Evolutionary conservation across 352 stramenopile genomes (phyloP), one percentile per base, ranked within the genome.

Genomic region (Phytophthora uliginosa): DNA sequence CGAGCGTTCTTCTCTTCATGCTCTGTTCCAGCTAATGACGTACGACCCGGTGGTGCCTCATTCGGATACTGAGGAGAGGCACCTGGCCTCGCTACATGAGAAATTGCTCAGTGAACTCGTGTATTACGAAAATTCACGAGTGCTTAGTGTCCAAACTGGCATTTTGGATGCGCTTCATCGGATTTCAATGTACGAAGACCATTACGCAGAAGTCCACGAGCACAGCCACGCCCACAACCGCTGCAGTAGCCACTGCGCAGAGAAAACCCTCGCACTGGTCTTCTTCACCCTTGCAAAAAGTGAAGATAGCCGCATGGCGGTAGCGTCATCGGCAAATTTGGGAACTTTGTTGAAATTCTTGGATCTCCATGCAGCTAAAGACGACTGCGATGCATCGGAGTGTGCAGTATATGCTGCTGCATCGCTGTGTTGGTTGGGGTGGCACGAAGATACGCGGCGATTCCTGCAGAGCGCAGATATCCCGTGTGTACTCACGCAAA

Each of bases 261-360:
- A 75, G 51, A 74, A 69, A 22, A 75, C 70, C 1, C 64, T 95
- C 4, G 82, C 84, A 0, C 61, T 87, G 4, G 76, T 83, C n/a
- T 74, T 92, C 47, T 90, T 90, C 50, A 81, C 82, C 18, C 65
- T 95, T 4, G 76, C 85, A 0, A 84, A 84, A 40, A 73, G 74
- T 38, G 74, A 84, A 7, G 71, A 82, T 2, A 94, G 84, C 33
- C 79, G 84, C 0, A 54, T 81, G 20, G 76, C 78, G 15, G 73
- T 82, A 3, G 83, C 78, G 7, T 80, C 83, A 0, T 59, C 75
- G 0, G 75, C 71, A 2, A 83, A 73, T 52, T 64, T 93, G 13
- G 22, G 55, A 22, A 87, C 76, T 0, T 42, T 95, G 0, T 58
- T 74, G 1, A 64, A 70, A 12, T 92, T 82, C 34, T 63, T 84